phyloP scores from a whole-genome alignment of 2,329 filamentous ascomycete species.

The Fusarium sp. region DNA sequence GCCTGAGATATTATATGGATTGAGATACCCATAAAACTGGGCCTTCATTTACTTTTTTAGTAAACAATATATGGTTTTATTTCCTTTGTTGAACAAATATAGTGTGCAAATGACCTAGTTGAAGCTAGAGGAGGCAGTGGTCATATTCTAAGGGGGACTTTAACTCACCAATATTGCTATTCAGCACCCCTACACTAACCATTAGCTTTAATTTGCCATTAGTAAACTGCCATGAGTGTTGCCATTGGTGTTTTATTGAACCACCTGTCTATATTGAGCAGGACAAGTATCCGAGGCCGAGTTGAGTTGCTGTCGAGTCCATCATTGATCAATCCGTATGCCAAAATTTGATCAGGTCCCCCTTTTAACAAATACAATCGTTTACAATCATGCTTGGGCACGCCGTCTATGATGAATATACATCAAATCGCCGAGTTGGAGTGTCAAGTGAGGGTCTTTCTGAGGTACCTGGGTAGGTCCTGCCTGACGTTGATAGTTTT shows the following conservation, averaged over 20 bases:
- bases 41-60: not conserved
- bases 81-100: not conserved
- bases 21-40: not conserved
- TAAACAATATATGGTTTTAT: not conserved
- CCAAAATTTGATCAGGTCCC: not conserved
- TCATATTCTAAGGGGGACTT: not conserved
- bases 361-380: not conserved
- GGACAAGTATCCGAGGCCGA: not conserved
- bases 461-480: not conserved
- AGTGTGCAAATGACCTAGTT: not conserved
- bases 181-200: no score
- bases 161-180: not conserved
- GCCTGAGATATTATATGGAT: no score
- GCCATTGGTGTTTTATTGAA: no score
- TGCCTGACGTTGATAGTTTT: not conserved
- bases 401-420: not conserved
- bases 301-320: not conserved
- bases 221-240: no score
- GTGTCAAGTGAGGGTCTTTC: not conserved
- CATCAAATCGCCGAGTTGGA: not conserved
- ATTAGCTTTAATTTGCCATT: no score
- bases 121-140: not conserved
- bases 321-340: not conserved
- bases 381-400: not conserved
- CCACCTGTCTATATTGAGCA: not conserved